Percentiles rank a stretch among this genome's conserved stretches.
Conservation (phyloP, 371 early-diverging fungal genomes). For the Rhizopus sp. region DNA sequence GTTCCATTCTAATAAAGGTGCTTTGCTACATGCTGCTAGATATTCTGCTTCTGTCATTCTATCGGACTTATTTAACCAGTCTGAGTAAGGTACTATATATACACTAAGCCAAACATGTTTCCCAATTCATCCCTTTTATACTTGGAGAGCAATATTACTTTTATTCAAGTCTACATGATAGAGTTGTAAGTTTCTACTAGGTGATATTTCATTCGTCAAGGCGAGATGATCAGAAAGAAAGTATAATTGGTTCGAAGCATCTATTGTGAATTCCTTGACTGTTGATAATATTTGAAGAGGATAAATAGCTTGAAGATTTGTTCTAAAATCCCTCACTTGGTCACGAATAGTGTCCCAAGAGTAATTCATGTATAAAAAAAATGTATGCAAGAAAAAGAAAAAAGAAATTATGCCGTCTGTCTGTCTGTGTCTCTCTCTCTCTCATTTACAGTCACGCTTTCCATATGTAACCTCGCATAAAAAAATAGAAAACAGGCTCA, state of each 20-base stretch:
- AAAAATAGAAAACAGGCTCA: too few relatives aligned
- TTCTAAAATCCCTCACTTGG: slow-evolving; percentile 59
- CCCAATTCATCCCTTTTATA: not conserved
- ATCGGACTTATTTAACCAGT: not conserved
- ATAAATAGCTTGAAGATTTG: slow-evolving; percentile 37
- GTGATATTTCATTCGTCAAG: slow-evolving; percentile 10
- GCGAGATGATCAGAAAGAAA: slow-evolving; percentile 59
- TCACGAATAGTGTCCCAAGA: slow-evolving; percentile 65
- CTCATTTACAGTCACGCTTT: too few relatives aligned
- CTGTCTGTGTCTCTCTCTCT: too few relatives aligned
- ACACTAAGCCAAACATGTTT: not conserved
- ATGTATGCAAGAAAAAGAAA: not conserved
- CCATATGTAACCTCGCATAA: too few relatives aligned
- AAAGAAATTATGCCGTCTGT: not conserved
- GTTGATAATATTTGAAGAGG: slow-evolving; percentile 38
- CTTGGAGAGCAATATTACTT: not conserved
- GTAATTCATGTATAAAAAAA: slow-evolving; percentile 27
- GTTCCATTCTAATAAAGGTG: slow-evolving; percentile 2
- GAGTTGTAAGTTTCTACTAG: slow-evolving; percentile 24
- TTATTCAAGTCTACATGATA: slow-evolving; percentile 30
- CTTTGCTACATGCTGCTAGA: slow-evolving; percentile 4
- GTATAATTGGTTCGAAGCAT: slow-evolving; percentile 48
- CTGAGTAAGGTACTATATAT: not conserved
- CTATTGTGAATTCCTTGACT: slow-evolving; percentile 62
- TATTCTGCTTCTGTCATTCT: not conserved